Conservation (phyloP, 257 asterid genomes). For the Handroanthus guayacan region DNA sequence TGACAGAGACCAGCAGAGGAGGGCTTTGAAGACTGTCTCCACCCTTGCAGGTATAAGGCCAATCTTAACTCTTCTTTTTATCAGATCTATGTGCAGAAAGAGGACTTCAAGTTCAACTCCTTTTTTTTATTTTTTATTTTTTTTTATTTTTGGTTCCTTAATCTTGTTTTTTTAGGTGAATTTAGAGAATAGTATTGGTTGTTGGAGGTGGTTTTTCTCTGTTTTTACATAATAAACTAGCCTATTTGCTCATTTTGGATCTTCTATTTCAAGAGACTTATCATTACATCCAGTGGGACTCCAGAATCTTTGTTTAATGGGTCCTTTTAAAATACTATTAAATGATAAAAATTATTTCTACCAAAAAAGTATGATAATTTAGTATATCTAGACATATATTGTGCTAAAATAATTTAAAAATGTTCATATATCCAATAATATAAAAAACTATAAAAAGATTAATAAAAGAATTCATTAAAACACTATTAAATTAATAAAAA, state of each 20-base stretch:
- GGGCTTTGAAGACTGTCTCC: slow-evolving; percentile 80
- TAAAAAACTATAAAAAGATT: no score
- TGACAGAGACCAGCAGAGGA: slow-evolving; percentile 71
- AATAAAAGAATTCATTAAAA: no score
- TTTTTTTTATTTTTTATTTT: no score
- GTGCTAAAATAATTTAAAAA: no score
- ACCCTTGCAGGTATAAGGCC: slow-evolving; percentile 67
- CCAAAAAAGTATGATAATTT: no score
- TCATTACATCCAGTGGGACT: not conserved
- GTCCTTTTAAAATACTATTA: no score
- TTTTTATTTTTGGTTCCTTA: no score
- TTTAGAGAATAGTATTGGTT: not conserved
- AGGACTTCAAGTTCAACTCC: not conserved
- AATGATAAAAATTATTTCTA: no score
- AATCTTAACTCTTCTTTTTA: not conserved
- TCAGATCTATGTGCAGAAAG: slow-evolving; percentile 9
- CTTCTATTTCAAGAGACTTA: not conserved
- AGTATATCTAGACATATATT: no score
- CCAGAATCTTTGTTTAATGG: no score
- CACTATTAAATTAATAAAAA: no score
- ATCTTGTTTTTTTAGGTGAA: not conserved
- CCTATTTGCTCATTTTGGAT: not conserved
- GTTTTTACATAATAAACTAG: not conserved
- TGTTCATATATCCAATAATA: no score
- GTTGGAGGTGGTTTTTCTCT: slow-evolving; percentile 1